phyloP scores from a whole-genome alignment of 306 rosid species.

The Arachis hypogaea region DNA sequence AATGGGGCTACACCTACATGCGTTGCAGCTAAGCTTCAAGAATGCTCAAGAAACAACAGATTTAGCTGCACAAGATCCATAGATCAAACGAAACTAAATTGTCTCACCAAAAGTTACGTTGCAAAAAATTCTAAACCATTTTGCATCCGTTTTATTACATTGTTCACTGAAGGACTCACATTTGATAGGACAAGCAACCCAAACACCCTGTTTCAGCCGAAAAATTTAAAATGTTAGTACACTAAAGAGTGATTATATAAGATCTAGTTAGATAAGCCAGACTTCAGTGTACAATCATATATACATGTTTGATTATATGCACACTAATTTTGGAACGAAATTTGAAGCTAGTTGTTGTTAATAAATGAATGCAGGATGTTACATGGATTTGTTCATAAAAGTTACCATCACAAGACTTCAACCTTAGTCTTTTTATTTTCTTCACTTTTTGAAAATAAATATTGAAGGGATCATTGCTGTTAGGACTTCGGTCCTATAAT shows the following conservation, averaged over 20 bases:
- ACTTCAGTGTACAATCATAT: constrained; percentile 1
- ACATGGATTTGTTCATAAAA: background rate
- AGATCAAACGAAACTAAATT: background rate
- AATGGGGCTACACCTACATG: too few relatives aligned
- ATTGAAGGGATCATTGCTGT: too few relatives aligned
- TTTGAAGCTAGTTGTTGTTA: background rate
- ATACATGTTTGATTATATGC: background rate
- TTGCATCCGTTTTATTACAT: constrained; percentile 37
- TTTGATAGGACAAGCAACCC: constrained; percentile 32
- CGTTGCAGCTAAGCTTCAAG: too few relatives aligned
- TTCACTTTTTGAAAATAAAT: background rate
- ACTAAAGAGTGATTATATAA: background rate
- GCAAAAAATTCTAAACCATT: background rate
- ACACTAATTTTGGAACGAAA: background rate
- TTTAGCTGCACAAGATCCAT: constrained; percentile 25
- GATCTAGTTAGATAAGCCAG: background rate
- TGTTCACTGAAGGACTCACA: constrained; percentile 27
- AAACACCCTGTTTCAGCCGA: constrained; percentile 34
- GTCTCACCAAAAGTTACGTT: constrained; percentile 9
- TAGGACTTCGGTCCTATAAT: background rate
- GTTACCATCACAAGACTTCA: background rate
- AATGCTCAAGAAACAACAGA: background rate
- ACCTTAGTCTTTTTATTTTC: background rate
- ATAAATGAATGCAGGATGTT: background rate
- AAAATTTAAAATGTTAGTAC: constrained; percentile 24